phyloP scores from a whole-genome alignment of 768 basidiomycete species.

The Collybiopsis luxurians region DNA sequence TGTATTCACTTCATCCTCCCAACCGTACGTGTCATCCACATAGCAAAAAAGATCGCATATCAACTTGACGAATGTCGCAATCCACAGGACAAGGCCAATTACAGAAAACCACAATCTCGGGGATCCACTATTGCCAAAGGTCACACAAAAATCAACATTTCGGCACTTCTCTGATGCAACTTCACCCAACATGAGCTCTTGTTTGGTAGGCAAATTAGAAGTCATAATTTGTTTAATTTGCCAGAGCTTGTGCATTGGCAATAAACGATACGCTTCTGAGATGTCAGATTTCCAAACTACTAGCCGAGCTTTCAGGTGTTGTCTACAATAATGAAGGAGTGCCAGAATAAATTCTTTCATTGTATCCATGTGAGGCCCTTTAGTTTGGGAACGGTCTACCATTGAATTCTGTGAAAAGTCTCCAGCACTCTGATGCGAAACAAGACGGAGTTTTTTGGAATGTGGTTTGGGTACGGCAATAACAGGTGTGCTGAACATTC shows the following conservation, averaged over 20 bases:
- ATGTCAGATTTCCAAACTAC: conserved; percentile 36
- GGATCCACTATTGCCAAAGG: conserved; percentile 21
- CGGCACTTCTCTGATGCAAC: background rate
- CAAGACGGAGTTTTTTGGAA: background rate
- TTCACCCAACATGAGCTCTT: background rate
- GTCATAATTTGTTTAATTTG: conserved; percentile 36
- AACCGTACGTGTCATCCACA: background rate
- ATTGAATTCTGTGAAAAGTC: no score
- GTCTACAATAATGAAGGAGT: background rate
- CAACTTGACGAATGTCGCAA: background rate
- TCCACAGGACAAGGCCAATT: conserved; percentile 21
- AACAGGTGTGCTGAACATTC: background rate
- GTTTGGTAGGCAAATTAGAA: conserved; percentile 15
- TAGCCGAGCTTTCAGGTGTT: background rate
- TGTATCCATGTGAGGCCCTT: background rate
- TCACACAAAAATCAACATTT: conserved; percentile 21
- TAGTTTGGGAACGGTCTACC: no score
- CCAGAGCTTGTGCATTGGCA: conserved; percentile 38
- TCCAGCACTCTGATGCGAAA: no score
- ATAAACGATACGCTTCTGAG: conserved; percentile 28
- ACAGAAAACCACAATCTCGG: conserved; percentile 26
- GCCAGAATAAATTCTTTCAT: background rate
- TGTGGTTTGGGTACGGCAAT: background rate
- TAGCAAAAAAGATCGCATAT: background rate
- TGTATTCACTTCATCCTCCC: background rate